Conservation (phyloP, 371 early-diverging fungal species). For the Syncephalastrum racemosum region DNA sequence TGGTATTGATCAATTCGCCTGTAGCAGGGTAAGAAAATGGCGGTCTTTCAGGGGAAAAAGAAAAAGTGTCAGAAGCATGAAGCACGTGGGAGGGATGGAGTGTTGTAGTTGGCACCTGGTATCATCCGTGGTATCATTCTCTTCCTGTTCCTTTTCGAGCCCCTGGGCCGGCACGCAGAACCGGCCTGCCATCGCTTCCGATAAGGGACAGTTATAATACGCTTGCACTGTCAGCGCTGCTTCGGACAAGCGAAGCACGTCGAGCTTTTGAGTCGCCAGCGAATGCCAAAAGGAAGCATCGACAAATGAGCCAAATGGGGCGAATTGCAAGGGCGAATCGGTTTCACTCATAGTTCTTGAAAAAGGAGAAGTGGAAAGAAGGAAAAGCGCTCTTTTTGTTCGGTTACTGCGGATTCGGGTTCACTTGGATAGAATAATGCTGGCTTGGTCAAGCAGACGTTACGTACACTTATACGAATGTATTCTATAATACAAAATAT, state of each 20-base stretch:
- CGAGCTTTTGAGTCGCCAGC: conserved; percentile 79
- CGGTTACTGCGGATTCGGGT: neutral
- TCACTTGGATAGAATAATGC: neutral
- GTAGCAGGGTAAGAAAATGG: conserved; percentile 48
- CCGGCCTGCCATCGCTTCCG: conserved; percentile 20
- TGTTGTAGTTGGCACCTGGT: conserved; percentile 21
- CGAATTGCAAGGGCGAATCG: conserved; percentile 70
- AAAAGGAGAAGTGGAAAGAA: neutral
- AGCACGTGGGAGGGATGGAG: conserved; percentile 3
- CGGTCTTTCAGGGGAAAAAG: conserved; percentile 22
- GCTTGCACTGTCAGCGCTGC: conserved; percentile 55
- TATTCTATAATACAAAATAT: neutral
- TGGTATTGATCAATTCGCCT: conserved; percentile 79
- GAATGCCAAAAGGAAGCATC: conserved; percentile 91
- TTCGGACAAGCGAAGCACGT: conserved; percentile 76
- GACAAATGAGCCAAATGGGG: conserved; percentile 79
- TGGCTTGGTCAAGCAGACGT: neutral
- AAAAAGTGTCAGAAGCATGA: neutral
- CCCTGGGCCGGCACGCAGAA: conserved; percentile 36
- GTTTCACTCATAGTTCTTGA: conserved; percentile 10
- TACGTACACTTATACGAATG: neutral
- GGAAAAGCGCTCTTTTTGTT: conserved; percentile 3
- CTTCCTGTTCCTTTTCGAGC: conserved; percentile 16
- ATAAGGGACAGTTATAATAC: conserved; percentile 45
- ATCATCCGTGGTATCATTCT: conserved; percentile 4